Evolutionary conservation across 352 stramenopile species (phyloP).

Genomic region (Detonula confervacea): DNA sequence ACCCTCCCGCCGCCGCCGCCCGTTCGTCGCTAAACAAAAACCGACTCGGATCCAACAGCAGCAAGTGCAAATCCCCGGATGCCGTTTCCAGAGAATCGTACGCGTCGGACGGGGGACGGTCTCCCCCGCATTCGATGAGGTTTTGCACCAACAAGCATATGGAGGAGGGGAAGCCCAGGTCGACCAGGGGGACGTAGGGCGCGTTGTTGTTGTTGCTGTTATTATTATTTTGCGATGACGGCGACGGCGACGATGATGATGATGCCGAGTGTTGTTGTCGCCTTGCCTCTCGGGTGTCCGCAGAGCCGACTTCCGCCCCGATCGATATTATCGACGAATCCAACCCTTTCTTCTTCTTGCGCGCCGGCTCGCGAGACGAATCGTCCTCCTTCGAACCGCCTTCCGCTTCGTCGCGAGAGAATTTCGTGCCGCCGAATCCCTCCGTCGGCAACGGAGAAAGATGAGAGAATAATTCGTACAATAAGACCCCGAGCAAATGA

Average conservation of each 20-base stretch:
- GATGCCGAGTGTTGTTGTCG: no score
- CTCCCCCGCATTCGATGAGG: conserved; percentile 7
- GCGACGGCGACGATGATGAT: no score
- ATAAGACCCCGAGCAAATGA: conserved; percentile 6
- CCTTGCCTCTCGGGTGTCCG: no score
- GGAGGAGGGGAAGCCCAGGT: conserved; percentile 26
- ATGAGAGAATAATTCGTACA: conserved; percentile 9
- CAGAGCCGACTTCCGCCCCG: no score
- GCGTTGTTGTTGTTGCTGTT: no score
- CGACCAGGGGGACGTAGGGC: conserved; percentile 8
- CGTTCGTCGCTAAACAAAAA: conserved; percentile 12
- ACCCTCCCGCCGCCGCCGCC: background rate
- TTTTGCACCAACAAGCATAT: conserved; percentile 25
- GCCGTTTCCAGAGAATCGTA: conserved; percentile 17
- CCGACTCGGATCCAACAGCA: conserved; percentile 14
- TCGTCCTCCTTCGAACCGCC: background rate
- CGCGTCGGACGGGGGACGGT: background rate
- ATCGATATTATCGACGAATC: no score
- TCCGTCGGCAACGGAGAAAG: background rate
- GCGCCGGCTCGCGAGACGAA: background rate
- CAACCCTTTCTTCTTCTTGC: background rate
- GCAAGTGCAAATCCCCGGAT: conserved; percentile 25
- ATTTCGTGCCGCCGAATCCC: background rate
- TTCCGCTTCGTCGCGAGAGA: background rate
- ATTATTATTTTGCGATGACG: no score